Evolutionary conservation across 2,329 filamentous ascomycete genomes (phyloP).

Genomic region (Talaromyces sp.): DNA sequence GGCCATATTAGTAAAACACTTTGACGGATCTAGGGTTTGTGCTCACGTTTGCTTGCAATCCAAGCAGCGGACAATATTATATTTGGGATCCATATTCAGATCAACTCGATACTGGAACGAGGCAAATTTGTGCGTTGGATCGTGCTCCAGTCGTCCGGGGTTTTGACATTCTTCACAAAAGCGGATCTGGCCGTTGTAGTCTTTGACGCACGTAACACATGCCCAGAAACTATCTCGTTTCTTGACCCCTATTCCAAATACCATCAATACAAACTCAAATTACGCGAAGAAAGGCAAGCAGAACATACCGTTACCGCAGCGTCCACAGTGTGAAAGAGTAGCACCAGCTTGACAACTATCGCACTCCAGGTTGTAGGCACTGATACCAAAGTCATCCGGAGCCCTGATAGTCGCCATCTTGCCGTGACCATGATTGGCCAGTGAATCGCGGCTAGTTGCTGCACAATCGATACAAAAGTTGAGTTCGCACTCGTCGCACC

Average conservation of each 20-base stretch:
- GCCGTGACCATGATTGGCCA: slow-evolving; percentile 6
- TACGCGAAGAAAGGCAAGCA: not conserved
- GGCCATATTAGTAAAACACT: not conserved
- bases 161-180: slow-evolving; percentile 8
- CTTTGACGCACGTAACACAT: slow-evolving; percentile 10
- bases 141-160: slow-evolving; percentile 5
- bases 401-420: slow-evolving; percentile 7
- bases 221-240: slow-evolving; percentile 8
- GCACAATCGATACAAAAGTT: slow-evolving; percentile 10
- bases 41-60: slow-evolving; percentile 6
- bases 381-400: slow-evolving; percentile 7
- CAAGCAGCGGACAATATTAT: slow-evolving; percentile 8
- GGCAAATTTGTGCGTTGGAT: slow-evolving; percentile 8
- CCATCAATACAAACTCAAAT: not conserved
- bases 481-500: slow-evolving; percentile 8
- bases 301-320: slow-evolving; percentile 5
- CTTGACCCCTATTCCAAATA: not conserved
- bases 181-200: slow-evolving; percentile 10
- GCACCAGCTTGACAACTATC: slow-evolving; percentile 4
- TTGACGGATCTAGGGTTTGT: not conserved
- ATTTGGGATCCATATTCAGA: slow-evolving; percentile 6
- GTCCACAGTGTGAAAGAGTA: slow-evolving; percentile 10
- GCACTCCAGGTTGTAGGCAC: slow-evolving; percentile 5
- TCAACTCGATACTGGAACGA: slow-evolving; percentile 11
- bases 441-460: slow-evolving; percentile 1